Evolutionary conservation across 2,329 filamentous ascomycete species (phyloP).

Genomic region (Botrytis deweyae): DNA sequence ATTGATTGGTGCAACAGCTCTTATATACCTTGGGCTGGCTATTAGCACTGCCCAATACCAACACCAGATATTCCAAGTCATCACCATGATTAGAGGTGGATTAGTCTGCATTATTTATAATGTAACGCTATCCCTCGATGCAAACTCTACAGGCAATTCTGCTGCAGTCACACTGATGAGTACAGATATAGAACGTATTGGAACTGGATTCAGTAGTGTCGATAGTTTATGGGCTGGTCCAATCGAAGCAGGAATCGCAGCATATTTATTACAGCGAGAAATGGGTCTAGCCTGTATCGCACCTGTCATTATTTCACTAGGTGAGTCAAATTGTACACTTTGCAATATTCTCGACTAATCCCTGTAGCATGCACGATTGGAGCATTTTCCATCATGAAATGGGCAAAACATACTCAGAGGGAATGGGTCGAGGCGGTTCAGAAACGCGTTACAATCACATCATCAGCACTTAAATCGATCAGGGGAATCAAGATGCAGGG

Average conservation of each 20-base stretch:
- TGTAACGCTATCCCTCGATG: constrained; percentile 32
- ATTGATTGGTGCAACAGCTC: constrained; percentile 22
- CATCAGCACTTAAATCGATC: constrained; percentile 32
- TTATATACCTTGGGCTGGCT: constrained; percentile 25
- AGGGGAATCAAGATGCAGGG: constrained; percentile 35
- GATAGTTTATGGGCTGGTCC: constrained; percentile 44
- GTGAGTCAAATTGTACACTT: background rate
- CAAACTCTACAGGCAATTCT: constrained; percentile 28
- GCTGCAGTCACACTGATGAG: constrained; percentile 46
- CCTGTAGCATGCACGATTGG: constrained; percentile 2
- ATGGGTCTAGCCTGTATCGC: constrained; percentile 29
- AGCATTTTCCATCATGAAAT: constrained; percentile 9
- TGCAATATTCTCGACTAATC: background rate
- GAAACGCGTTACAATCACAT: constrained; percentile 33
- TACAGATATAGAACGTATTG: constrained; percentile 40
- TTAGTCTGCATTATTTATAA: constrained; percentile 35
- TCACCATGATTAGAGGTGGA: constrained; percentile 32
- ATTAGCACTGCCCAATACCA: constrained; percentile 26
- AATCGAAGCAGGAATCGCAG: constrained; percentile 41
- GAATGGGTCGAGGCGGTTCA: constrained; percentile 35
- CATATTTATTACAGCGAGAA: constrained; percentile 41
- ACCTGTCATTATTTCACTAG: constrained; percentile 22
- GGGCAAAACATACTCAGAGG: constrained; percentile 10
- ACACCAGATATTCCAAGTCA: constrained; percentile 29
- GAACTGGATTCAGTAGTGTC: constrained; percentile 31